Evolutionary conservation across 1,139 yeast genomes (phyloP).

Genomic region (Candida pseudoviswanathii): DNA sequence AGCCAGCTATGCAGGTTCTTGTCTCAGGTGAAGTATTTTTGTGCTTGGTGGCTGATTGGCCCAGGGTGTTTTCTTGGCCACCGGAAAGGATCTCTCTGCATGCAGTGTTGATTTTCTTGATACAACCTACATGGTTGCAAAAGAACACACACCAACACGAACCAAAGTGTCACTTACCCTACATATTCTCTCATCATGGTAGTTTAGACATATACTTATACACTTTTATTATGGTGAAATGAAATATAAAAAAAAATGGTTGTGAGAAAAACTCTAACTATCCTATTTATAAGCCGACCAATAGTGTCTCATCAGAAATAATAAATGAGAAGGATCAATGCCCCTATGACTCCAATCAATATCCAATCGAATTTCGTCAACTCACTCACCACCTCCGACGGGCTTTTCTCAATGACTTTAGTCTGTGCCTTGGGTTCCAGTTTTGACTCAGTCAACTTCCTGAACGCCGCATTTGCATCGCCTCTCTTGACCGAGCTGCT

Average conservation of each 20-base stretch:
- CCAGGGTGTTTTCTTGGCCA: too few species aligned
- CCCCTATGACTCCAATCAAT: constrained; percentile 6
- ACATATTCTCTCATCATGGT: neutral
- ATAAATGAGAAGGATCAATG: neutral
- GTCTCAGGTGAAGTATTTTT: too few species aligned
- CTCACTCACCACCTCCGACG: neutral
- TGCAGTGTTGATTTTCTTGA: too few species aligned
- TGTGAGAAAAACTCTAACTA: neutral
- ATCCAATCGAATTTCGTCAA: constrained; percentile 7
- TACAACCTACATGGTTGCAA: too few species aligned
- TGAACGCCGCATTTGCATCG: neutral
- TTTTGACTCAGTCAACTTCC: neutral
- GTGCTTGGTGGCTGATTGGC: too few species aligned
- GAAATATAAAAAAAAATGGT: neutral
- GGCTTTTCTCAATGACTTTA: neutral
- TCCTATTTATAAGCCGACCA: neutral
- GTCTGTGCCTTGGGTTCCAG: neutral
- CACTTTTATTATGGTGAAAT: neutral
- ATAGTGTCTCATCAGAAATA: neutral
- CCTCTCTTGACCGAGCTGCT: neutral
- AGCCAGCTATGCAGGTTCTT: too few species aligned
- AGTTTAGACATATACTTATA: neutral
- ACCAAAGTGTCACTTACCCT: neutral
- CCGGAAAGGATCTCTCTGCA: too few species aligned
- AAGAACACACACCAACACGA: too few species aligned